Percentiles rank a stretch among this genome's conserved stretches.
Conservation (phyloP, 129 eudicot genomes). For the Chrysanthemum makinoi region DNA sequence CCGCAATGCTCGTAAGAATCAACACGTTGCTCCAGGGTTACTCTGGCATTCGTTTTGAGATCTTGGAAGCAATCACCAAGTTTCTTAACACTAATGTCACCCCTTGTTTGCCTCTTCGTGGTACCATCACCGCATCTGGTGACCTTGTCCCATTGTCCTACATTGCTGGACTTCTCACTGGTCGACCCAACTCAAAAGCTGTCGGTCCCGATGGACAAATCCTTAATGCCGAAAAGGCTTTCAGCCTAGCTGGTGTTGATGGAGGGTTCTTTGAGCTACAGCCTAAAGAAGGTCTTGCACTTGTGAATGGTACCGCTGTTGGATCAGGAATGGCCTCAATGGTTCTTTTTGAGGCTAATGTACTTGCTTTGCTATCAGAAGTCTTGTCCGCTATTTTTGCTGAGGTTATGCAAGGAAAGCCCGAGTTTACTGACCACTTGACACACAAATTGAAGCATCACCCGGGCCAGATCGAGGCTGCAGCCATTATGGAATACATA, state of each 20-base stretch:
- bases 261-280: slow-evolving; percentile 78
- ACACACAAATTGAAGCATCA: slow-evolving; percentile 82
- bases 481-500: slow-evolving; percentile 87
- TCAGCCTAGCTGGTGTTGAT: slow-evolving; percentile 54
- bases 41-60: slow-evolving; percentile 84
- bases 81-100: slow-evolving; percentile 78
- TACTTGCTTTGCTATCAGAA: slow-evolving; percentile 60
- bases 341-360: slow-evolving; percentile 72
- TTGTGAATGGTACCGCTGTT: slow-evolving; percentile 86
- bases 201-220: slow-evolving; percentile 62
- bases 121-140: slow-evolving; percentile 83
- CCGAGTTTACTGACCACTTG: slow-evolving; percentile 83
- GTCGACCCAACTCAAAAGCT: slow-evolving; percentile 79
- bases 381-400: slow-evolving; percentile 83
- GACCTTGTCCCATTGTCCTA: slow-evolving; percentile 85
- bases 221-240: slow-evolving; percentile 60
- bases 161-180: slow-evolving; percentile 82
- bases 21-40: slow-evolving; percentile 90
- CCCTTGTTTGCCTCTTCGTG: slow-evolving; percentile 80
- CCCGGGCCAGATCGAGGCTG: slow-evolving; percentile 91
- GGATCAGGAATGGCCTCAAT: slow-evolving; percentile 87
- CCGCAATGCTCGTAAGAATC: slow-evolving; percentile 84
- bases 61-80: slow-evolving; percentile 74
- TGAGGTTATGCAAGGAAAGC: slow-evolving; percentile 90
- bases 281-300: slow-evolving; percentile 88